Percentiles rank a stretch among this genome's conserved stretches.
These are phyloP conservation scores for Medicago lupulina DNA, from an alignment of 306 rosid genomes.

Conservation along the genomic window DNA sequence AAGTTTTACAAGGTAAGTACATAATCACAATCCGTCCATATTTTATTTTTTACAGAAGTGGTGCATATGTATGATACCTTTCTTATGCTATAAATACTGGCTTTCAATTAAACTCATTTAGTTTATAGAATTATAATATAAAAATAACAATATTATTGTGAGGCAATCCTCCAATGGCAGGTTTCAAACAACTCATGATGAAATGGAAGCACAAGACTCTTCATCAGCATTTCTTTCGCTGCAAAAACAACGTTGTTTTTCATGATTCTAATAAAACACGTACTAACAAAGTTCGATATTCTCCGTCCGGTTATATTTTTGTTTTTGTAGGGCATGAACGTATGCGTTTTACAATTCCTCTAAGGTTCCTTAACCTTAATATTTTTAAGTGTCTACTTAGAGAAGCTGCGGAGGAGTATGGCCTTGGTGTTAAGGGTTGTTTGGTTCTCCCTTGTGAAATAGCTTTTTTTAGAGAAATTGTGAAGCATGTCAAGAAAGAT, in stretches of 20 bases:
- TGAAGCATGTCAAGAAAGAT: constrained; percentile 13
- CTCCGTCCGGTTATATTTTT: constrained; percentile 40
- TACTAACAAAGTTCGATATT: neutral
- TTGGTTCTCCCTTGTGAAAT: constrained; percentile 36
- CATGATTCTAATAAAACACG: neutral
- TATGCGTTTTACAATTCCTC: constrained; percentile 44
- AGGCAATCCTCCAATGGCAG: neutral
- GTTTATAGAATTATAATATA: neutral
- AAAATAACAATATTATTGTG: neutral
- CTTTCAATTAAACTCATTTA: neutral
- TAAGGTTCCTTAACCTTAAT: constrained; percentile 50
- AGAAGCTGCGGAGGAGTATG: constrained; percentile 50
- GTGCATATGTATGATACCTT: neutral
- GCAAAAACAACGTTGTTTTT: neutral
- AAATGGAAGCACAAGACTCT: neutral
- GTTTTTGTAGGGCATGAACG: constrained; percentile 45
- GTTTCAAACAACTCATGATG: neutral
- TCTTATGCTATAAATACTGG: neutral
- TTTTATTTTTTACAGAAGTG: no score
- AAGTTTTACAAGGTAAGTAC: no score
- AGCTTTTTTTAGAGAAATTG: constrained; percentile 5
- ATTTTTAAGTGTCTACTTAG: constrained; percentile 39
- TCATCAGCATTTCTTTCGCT: neutral
- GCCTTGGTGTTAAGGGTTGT: constrained; percentile 25
- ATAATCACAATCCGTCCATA: no score